These are phyloP conservation scores for Starmerella geochares DNA, from an alignment of 805 yeast genomes.

Conservation along the genomic window DNA sequence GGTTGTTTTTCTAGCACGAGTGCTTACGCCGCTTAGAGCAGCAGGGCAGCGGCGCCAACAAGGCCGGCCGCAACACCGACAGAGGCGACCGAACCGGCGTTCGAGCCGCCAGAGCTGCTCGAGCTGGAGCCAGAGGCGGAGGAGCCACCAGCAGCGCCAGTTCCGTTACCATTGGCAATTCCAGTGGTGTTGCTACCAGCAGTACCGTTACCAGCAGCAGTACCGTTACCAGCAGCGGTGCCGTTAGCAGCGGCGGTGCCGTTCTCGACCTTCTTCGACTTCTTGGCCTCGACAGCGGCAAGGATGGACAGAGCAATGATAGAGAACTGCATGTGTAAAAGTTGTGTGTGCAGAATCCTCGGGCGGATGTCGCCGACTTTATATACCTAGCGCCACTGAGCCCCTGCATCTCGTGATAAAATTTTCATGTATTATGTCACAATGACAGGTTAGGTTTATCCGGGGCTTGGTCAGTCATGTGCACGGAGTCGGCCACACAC, in stretches of 20 bases:
- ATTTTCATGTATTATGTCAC: constrained; percentile 3
- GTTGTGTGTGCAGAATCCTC: neutral
- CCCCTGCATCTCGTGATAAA: constrained; percentile 9
- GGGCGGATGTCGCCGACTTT: neutral
- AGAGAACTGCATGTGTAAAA: constrained; percentile 19
- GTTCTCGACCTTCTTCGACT: constrained; percentile 6
- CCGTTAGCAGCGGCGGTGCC: constrained; percentile 10
- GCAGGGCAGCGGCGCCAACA: constrained; percentile 20
- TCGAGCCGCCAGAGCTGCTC: constrained; percentile 3
- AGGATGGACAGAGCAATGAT: constrained; percentile 22
- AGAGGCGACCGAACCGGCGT: constrained; percentile 15
- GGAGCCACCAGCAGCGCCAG: constrained; percentile 24
- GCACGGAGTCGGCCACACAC: neutral
- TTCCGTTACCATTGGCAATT: constrained; percentile 1
- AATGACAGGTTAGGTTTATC: neutral
- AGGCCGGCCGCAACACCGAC: constrained; percentile 23
- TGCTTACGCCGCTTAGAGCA: constrained; percentile 18
- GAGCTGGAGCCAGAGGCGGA: constrained; percentile 15
- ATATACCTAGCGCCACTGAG: constrained; percentile 5
- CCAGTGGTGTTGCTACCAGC: constrained; percentile 1
- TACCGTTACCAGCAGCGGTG: constrained; percentile 3
- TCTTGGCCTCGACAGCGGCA: constrained; percentile 19
- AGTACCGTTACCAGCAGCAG: constrained; percentile 8
- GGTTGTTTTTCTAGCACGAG: constrained; percentile 1
- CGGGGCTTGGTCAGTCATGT: constrained; percentile 6